Base-by-base conservation (phyloP, 805 yeast genomes). In the Diddensiella transvaalensis region DNA sequence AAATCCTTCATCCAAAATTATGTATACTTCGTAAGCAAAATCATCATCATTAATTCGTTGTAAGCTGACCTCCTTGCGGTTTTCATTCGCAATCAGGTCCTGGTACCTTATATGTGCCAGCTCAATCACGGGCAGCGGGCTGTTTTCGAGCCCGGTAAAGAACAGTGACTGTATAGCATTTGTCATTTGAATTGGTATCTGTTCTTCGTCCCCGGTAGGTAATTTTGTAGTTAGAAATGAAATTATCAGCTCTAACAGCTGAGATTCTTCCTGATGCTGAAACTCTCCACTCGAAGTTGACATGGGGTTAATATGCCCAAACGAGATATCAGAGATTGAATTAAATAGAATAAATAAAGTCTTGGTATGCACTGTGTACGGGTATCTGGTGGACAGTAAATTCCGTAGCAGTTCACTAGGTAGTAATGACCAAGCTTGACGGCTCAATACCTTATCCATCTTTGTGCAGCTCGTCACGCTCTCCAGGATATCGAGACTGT, bases 401-500 rank as follows among this genome's bases (percentile, higher is more conserved):
- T 37, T 44, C 33, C 23, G 11, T 8, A 38, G 11, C n/a, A 44
- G 24, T 10, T 29, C 43, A 6, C 8, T 10, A 15, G 21, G 15
- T 8, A 35, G 21, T 18, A 35, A 35, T 13, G 38, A 35, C 48
- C 48, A 46, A 8, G 18, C 11, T 39, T 46, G 44, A 21, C 42
- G 19, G 42, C 13, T 22, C 21, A 46, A 18, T 10, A 24, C 17
- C 42, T 24, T 39, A 22, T 46, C 43, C 11, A 19, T 22, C 29
- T n/a, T 19, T 15, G 37, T 13, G 19, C 48, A 46, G 18, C 30
- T 15, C 22, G 40, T 42, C 6, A 51, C 23, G 10, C 40, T 24
- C 26, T 48, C 52, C 26, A 51, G 36, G n/a, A 42, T 19, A 22
- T 45, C 48, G 11, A 51, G 40, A 18, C 42, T 21, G 21, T 37